Percentiles rank a stretch among this genome's conserved stretches.
phyloP scores from a whole-genome alignment of 140 eudicot genomes.

The Erigeron philadelphicus region DNA sequence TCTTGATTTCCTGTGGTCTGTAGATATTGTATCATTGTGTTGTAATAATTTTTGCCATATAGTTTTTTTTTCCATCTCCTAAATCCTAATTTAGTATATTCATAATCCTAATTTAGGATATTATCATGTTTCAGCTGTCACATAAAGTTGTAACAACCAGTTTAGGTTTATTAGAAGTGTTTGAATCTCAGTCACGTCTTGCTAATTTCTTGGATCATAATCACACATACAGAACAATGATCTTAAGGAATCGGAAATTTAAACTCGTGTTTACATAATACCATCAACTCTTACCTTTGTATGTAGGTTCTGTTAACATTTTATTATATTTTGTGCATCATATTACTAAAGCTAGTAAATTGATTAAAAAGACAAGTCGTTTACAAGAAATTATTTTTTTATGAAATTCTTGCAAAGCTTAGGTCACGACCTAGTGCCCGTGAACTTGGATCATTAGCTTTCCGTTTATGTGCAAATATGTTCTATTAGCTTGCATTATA shows the following conservation, averaged over 20 bases:
- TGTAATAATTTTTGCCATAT: too few relatives aligned
- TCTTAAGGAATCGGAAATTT: neutral
- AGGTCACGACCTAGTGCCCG: too few relatives aligned
- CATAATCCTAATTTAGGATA: too few relatives aligned
- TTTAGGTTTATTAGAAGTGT: neutral
- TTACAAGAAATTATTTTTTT: too few relatives aligned
- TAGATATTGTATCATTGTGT: too few relatives aligned
- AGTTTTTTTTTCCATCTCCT: too few relatives aligned
- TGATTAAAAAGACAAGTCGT: neutral
- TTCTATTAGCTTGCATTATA: neutral
- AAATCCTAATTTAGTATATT: too few relatives aligned
- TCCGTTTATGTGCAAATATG: neutral
- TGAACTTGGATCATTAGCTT: too few relatives aligned
- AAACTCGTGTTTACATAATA: neutral
- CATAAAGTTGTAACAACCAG: too few relatives aligned
- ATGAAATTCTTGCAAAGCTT: too few relatives aligned
- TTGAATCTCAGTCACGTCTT: neutral
- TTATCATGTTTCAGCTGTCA: too few relatives aligned
- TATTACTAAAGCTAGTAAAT: neutral
- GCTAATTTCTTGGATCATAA: neutral
- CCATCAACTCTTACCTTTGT: neutral
- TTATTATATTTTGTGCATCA: constrained; percentile 6
- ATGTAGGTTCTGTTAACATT: neutral
- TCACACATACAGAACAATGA: neutral
- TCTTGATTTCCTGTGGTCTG: neutral